Conservation (phyloP, 805 yeast genomes). For the Metschnikowia shivogae region DNA sequence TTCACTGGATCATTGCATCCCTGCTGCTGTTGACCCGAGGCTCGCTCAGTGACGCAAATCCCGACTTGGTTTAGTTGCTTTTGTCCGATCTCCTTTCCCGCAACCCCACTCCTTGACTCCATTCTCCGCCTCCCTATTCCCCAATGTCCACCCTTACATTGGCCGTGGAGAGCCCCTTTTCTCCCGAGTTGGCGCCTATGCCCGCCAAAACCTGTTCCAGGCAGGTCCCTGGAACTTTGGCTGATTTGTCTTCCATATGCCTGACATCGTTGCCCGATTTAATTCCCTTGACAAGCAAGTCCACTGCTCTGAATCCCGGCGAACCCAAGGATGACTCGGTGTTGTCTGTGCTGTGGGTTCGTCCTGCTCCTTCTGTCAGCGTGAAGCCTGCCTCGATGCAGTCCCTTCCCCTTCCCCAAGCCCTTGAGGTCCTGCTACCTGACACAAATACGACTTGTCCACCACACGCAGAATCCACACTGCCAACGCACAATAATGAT, state of each 20-base stretch:
- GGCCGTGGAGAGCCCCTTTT: conserved; percentile 14
- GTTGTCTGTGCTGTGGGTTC: conserved; percentile 8
- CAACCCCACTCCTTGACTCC: background rate
- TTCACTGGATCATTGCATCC: background rate
- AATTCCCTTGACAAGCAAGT: background rate
- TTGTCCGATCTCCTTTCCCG: background rate
- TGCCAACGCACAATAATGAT: too few species aligned
- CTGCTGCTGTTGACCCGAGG: background rate
- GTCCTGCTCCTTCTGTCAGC: background rate
- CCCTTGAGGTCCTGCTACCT: background rate
- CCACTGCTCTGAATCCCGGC: background rate
- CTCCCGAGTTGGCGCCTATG: conserved; percentile 9
- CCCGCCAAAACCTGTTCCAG: background rate
- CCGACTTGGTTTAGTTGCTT: background rate
- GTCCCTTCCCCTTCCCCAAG: background rate
- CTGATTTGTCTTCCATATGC: conserved; percentile 1
- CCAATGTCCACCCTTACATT: conserved; percentile 17
- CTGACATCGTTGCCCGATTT: conserved; percentile 4
- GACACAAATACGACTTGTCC: too few species aligned
- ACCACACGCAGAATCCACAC: too few species aligned
- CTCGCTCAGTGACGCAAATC: background rate
- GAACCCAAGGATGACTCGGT: conserved; percentile 7
- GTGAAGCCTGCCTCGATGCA: background rate
- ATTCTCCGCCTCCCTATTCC: background rate
- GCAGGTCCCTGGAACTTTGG: conserved; percentile 2